These are phyloP conservation scores for Metschnikowia gelsemii DNA, from an alignment of 805 yeast species.

Conservation along the genomic window DNA sequence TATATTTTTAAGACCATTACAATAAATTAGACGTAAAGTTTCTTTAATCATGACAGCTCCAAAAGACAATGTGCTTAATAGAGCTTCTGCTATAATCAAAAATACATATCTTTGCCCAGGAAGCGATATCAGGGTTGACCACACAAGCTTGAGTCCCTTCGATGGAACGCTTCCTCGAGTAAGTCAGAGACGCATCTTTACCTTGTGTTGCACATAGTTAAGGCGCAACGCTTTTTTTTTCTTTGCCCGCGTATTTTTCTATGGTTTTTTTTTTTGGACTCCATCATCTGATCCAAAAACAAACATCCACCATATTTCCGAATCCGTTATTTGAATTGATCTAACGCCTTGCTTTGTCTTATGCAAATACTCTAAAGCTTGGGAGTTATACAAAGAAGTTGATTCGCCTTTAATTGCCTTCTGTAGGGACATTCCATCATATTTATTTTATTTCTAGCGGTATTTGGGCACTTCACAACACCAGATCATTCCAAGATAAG, in stretches of 20 bases:
- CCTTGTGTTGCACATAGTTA: constrained; percentile 4
- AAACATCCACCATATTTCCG: neutral
- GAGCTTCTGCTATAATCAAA: no score
- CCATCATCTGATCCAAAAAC: constrained; percentile 3
- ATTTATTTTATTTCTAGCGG: no score
- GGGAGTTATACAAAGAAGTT: no score
- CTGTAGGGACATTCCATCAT: no score
- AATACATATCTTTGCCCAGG: no score
- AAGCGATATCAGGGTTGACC: no score
- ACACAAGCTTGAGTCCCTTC: neutral
- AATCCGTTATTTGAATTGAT: neutral
- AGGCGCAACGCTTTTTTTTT: constrained; percentile 7
- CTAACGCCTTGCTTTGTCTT: neutral
- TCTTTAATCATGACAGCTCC: no score
- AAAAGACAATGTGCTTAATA: no score
- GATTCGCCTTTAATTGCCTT: no score
- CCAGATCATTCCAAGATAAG: neutral
- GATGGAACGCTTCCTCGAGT: neutral
- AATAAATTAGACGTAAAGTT: neutral
- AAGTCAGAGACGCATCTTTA: constrained; percentile 2
- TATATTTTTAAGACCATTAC: neutral
- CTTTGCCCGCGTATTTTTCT: constrained; percentile 10
- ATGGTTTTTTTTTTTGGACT: constrained; percentile 7
- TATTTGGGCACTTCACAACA: neutral
- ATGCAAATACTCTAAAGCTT: no score